These are phyloP conservation scores for Didymella keratinophila DNA, from an alignment of 2,329 filamentous ascomycete species.

Conservation along the genomic window DNA sequence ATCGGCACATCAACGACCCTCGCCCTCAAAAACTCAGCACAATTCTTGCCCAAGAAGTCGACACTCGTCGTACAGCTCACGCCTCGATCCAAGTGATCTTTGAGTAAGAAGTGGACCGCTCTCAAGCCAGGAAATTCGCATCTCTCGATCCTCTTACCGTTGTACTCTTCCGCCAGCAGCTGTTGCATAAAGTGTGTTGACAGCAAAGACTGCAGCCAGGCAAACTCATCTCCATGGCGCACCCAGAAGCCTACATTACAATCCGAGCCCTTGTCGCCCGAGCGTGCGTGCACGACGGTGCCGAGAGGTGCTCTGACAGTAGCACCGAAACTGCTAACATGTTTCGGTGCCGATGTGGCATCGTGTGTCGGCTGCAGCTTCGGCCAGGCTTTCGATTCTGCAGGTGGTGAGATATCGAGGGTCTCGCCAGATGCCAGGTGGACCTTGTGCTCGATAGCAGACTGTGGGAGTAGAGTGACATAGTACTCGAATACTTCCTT, in stretches of 20 bases:
- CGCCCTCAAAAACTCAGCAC: constrained; percentile 36
- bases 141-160: constrained; percentile 31
- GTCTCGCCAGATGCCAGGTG: constrained; percentile 41
- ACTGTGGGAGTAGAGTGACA: constrained; percentile 48
- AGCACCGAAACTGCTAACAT: constrained; percentile 33
- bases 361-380: constrained; percentile 47
- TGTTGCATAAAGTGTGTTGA: constrained; percentile 36
- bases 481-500: constrained; percentile 55
- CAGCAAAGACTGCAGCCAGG: constrained; percentile 43
- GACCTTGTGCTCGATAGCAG: constrained; percentile 32
- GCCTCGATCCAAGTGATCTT: constrained; percentile 37
- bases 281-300: constrained; percentile 55
- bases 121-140: constrained; percentile 35
- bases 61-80: constrained; percentile 37
- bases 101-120: constrained; percentile 38
- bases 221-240: constrained; percentile 42
- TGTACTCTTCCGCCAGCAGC: constrained; percentile 42
- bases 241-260: constrained; percentile 51
- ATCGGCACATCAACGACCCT: constrained; percentile 33
- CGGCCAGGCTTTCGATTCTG: constrained; percentile 40
- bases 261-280: constrained; percentile 50
- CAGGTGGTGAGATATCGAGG: constrained; percentile 46
- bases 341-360: background rate
- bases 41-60: constrained; percentile 42
- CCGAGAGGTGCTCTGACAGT: constrained; percentile 51